Evolutionary conservation across 352 stramenopile species (phyloP).

Genomic region (Aphanomyces cochlioides): DNA sequence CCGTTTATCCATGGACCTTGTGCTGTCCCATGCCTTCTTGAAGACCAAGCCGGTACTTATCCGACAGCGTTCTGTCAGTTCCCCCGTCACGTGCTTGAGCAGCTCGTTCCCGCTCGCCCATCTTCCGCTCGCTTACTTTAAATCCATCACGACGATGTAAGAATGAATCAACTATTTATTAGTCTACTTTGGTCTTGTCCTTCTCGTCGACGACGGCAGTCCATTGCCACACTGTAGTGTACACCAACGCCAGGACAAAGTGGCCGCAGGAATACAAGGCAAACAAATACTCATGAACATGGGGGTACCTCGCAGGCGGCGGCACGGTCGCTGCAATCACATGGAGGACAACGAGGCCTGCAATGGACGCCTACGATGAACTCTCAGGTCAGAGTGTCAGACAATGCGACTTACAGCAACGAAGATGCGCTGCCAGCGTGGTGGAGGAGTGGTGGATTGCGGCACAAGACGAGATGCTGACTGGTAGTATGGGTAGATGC

Average conservation of each 20-base stretch:
- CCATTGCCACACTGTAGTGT: conserved; percentile 85
- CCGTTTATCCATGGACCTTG: conserved; percentile 44
- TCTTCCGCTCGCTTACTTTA: conserved; percentile 14
- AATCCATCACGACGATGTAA: conserved; percentile 16
- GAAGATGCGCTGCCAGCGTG: conserved; percentile 42
- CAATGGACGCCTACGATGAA: conserved; percentile 46
- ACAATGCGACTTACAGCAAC: conserved; percentile 44
- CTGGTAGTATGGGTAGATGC: conserved; percentile 45
- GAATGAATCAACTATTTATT: conserved; percentile 1
- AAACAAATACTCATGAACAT: conserved; percentile 86
- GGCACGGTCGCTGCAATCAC: conserved; percentile 44
- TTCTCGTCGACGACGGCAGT: conserved; percentile 33
- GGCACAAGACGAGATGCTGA: conserved; percentile 32
- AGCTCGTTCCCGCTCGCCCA: neutral
- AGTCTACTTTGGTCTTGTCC: conserved; percentile 3
- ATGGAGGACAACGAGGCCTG: conserved; percentile 55
- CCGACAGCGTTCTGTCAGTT: conserved; percentile 4
- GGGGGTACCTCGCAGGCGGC: conserved; percentile 57
- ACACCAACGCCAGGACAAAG: conserved; percentile 64
- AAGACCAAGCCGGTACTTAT: conserved; percentile 29
- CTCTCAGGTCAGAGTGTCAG: neutral
- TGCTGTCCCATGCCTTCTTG: conserved; percentile 65
- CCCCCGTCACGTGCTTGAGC: neutral
- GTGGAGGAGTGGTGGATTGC: conserved; percentile 30
- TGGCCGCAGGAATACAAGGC: conserved; percentile 73